These are phyloP conservation scores for Gastrolobium bilobum DNA, from an alignment of 306 rosid genomes.

Conservation along the genomic window DNA sequence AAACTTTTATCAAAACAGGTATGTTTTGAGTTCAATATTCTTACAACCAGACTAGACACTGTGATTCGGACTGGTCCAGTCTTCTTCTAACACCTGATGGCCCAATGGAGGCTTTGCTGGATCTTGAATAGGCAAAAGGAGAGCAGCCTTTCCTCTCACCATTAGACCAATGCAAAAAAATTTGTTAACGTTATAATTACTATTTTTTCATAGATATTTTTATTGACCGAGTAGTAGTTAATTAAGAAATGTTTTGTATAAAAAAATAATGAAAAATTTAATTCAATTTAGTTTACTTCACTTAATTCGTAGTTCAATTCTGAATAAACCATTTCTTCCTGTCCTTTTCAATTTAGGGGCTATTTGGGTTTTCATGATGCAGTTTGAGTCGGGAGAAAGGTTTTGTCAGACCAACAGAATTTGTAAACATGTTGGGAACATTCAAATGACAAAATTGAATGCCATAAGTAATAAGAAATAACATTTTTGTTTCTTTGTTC, in stretches of 20 bases:
- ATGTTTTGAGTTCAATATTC: slow-evolving; percentile 33
- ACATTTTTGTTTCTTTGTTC: neutral
- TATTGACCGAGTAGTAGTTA: slow-evolving; percentile 8
- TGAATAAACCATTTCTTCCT: neutral
- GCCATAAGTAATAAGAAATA: neutral
- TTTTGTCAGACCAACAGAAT: slow-evolving; percentile 2
- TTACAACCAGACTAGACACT: slow-evolving; percentile 22
- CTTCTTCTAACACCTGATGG: slow-evolving; percentile 14
- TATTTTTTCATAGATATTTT: neutral
- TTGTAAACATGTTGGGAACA: slow-evolving; percentile 27
- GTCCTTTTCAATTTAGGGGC: neutral
- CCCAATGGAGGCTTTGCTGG: slow-evolving; percentile 15
- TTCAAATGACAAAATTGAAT: slow-evolving; percentile 30
- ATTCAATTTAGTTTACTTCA: slow-evolving; percentile 15
- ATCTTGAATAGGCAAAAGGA: slow-evolving; percentile 15
- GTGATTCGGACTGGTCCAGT: neutral
- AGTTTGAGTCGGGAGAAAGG: slow-evolving; percentile 2
- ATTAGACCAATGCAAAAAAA: neutral
- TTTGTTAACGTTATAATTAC: neutral
- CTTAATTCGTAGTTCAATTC: neutral
- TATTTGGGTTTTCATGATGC: slow-evolving; percentile 21
- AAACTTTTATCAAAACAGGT: slow-evolving; percentile 81
- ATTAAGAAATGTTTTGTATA: neutral
- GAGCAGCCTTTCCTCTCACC: neutral
- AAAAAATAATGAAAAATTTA: neutral